Base-by-base conservation (phyloP, 1,284 basidiomycete genomes). In the Ustilago shanxiensis region DNA sequence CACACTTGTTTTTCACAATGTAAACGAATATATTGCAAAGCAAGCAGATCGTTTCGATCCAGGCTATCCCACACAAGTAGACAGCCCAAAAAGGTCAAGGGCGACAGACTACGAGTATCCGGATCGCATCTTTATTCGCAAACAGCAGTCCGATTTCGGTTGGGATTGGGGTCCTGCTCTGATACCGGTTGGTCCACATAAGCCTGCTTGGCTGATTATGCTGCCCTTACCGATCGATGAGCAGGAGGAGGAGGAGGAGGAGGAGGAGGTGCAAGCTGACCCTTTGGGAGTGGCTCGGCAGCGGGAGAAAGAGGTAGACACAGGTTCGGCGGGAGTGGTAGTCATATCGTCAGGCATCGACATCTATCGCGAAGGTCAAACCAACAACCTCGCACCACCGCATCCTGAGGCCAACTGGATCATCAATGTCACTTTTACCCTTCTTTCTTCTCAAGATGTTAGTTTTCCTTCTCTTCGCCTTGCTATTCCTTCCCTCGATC, bases 161-260 rank as follows among this genome's bases (percentile, higher is more conserved):
- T 83, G 82, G 82, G 82, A 83, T 59, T 83, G 82, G 82, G 81
- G 80, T 0, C 79, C 79, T 1, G 79, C 79, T 1, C 51, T 74
- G 31, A 49, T 77, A 8, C 75, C 79, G 20, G 39, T 52, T 4
- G 79, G 79, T 2, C 72, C 78, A 1, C 47, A 63, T 37, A 73
- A 74, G 66, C 60, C 50, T 16, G 79, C 74, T 2, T 78, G 68
- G 37, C 54, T 81, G 20, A 58, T 81, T n/a, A 66, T 39, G 2
- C 49, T 79, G 9, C 54, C 68, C 24, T 31, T 18, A 4, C 9
- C 29, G 8, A 22, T 3, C 10, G 47, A 51, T 1, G 50, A 47
- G 22, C n/a, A n/a, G n/a, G n/a, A n/a, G n/a, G n/a, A n/a, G n/a
- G n/a, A n/a, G n/a, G n/a, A n/a, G n/a, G n/a, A n/a, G n/a, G n/a